phyloP scores from a whole-genome alignment of 2,329 filamentous ascomycete genomes.

The Sodiomyces alkalinus region DNA sequence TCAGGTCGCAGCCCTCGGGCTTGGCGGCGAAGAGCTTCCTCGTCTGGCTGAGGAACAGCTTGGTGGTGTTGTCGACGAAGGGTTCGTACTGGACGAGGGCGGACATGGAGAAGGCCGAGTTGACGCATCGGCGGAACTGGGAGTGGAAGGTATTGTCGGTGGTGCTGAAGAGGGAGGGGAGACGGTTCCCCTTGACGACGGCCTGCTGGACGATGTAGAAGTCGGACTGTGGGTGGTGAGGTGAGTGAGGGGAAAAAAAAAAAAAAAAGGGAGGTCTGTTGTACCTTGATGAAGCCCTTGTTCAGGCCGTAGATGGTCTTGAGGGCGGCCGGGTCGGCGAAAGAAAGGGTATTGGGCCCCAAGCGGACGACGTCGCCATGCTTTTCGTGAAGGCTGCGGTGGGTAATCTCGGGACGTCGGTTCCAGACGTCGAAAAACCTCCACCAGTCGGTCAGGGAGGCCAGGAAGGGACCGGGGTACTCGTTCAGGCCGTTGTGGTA shows the following conservation, averaged over 20 bases:
- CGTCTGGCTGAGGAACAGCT: constrained; percentile 52
- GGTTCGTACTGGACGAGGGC: constrained; percentile 66
- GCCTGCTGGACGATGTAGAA: constrained; percentile 72
- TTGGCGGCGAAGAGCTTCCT: constrained; percentile 35
- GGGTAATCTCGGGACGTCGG: constrained; percentile 50
- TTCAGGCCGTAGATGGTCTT: constrained; percentile 70
- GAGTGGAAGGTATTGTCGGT: constrained; percentile 62
- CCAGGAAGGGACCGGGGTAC: constrained; percentile 58
- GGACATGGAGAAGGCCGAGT: constrained; percentile 64
- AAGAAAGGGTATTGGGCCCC: constrained; percentile 60
- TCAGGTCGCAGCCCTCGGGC: constrained; percentile 42
- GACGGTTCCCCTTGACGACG: constrained; percentile 48
- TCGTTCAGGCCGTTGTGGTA: constrained; percentile 45
- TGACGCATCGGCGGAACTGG: constrained; percentile 59
- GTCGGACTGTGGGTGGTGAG: constrained; percentile 39
- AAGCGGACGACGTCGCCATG: constrained; percentile 61
- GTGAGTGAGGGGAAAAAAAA: neutral
- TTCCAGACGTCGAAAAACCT: constrained; percentile 53
- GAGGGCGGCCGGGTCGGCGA: constrained; percentile 57
- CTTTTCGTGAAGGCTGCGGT: constrained; percentile 51
- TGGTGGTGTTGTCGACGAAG: constrained; percentile 60
- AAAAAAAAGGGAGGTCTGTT: constrained; percentile 3
- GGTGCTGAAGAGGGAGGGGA: constrained; percentile 64
- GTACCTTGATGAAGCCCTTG: constrained; percentile 64
- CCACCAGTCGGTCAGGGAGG: constrained; percentile 54